Percentiles rank a stretch among this genome's conserved stretches.
phyloP scores from a whole-genome alignment of 164 flowering plant species.

The Magnolia changhungtana region DNA sequence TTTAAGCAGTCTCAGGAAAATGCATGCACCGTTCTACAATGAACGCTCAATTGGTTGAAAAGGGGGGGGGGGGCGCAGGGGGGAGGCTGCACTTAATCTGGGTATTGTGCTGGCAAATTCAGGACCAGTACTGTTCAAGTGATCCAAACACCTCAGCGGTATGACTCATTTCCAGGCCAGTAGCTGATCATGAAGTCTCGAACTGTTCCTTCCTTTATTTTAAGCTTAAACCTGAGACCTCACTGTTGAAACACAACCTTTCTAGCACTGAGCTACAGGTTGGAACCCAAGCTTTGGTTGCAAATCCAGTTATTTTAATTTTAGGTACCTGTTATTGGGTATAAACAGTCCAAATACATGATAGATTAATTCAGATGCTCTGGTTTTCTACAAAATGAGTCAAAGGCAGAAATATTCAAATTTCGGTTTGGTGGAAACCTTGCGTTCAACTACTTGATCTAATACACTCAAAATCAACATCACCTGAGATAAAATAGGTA shows the following conservation, averaged over 20 bases:
- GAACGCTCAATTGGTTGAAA: background rate
- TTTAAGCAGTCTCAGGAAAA: background rate
- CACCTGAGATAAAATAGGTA: slow-evolving; percentile 89
- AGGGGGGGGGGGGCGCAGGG: background rate
- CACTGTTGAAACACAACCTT: background rate
- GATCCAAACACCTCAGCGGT: too few relatives aligned
- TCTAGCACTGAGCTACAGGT: background rate
- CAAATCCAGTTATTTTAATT: background rate
- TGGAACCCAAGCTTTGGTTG: background rate
- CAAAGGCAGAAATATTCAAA: background rate
- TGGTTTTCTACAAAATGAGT: background rate
- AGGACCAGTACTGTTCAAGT: background rate
- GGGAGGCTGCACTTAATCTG: background rate
- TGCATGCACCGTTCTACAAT: background rate
- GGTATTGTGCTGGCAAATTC: background rate
- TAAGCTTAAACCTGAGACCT: background rate
- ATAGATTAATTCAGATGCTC: too few relatives aligned
- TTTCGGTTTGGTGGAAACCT: background rate
- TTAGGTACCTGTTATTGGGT: background rate
- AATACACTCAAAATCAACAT: slow-evolving; percentile 4
- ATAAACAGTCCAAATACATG: background rate
- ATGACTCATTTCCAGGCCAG: too few relatives aligned
- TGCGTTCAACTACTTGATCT: background rate
- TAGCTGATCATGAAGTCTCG: too few relatives aligned
- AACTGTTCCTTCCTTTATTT: too few relatives aligned